Base-by-base conservation (phyloP, 345 rosid species). In the Salix suchowensis region DNA sequence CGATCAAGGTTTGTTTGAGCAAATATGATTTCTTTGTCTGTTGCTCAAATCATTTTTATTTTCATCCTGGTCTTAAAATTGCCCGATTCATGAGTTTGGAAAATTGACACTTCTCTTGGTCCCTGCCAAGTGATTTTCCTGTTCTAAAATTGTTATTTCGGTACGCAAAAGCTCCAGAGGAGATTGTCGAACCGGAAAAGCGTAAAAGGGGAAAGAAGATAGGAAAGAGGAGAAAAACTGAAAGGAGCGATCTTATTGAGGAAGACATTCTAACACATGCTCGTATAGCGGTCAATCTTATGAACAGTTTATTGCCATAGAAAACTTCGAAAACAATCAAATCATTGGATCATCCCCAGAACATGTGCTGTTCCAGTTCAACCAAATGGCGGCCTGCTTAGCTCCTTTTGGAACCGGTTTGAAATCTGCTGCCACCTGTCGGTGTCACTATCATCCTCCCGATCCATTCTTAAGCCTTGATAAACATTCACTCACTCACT, bases 1-100 rank as follows among this genome's bases (percentile, higher is more conserved):
- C 88, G 76, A 82, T 85, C 78, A 84, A 91, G 96, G 92, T 89
- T 89, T 70, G 93, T 88, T 48, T 84, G 81, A 84, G 80, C 86
- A 70, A 78, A 73, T 81, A 50, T 81, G 74, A 80, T 75, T 74
- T 48, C 81, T 81, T 84, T 81, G 65, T 74, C 46, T 74, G 76
- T 12, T 84, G 88, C 86, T 87, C 86, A 84, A 82, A 69, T 36
- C 37, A 36, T 5, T 36, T 36, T 5, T 15, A 48, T 48, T 15
- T 48, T 40, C 13, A 7, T 40, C 13, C 1, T 40, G 46, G 46
- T 40, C 46, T 40, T 7, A 40, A 7, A 11, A 40, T 40, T 40
- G 46, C 46, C 46, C 46, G 13, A 40, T 40, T 40, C 46, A 11
- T 9, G 46, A 44, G 48, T 44, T n/a, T 61, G 32, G 30, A 24